Percentiles rank a stretch among this genome's conserved stretches.
Evolutionary conservation across 116 monocot species (phyloP).

Genomic region (Iris pallida): DNA sequence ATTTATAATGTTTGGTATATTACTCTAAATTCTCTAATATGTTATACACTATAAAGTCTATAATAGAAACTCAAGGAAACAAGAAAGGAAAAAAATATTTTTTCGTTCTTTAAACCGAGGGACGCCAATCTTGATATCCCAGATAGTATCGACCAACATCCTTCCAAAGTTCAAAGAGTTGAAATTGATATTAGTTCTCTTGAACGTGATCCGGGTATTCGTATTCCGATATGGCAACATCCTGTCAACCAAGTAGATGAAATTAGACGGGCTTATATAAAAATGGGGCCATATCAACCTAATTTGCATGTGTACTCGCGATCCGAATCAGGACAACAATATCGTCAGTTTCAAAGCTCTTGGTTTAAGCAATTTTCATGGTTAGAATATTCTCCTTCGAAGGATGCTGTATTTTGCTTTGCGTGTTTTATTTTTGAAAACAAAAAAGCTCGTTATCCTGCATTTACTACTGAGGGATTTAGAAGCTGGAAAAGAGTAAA

Average conservation of each 20-base stretch:
- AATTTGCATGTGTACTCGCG: too few relatives aligned
- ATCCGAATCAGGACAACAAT: not conserved
- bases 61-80: too few relatives aligned
- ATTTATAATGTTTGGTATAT: too few relatives aligned
- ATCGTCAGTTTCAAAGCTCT: not conserved
- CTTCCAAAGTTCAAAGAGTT: not conserved
- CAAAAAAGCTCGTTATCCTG: not conserved
- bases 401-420: not conserved
- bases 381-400: not conserved
- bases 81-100: too few relatives aligned
- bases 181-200: not conserved
- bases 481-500: not conserved
- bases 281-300: too few relatives aligned
- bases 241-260: not conserved
- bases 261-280: too few relatives aligned
- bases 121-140: not conserved
- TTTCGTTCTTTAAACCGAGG: too few relatives aligned
- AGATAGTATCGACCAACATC: not conserved
- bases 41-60: too few relatives aligned
- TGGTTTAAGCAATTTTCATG: not conserved
- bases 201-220: not conserved
- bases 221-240: not conserved
- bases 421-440: not conserved
- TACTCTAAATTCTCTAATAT: too few relatives aligned
- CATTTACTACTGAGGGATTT: not conserved